A percentile compares a stretch with the other conserved stretches of the same genome.
Evolutionary conservation across 2,329 filamentous ascomycete genomes (phyloP).

Genomic region (Scorias spongiosa): DNA sequence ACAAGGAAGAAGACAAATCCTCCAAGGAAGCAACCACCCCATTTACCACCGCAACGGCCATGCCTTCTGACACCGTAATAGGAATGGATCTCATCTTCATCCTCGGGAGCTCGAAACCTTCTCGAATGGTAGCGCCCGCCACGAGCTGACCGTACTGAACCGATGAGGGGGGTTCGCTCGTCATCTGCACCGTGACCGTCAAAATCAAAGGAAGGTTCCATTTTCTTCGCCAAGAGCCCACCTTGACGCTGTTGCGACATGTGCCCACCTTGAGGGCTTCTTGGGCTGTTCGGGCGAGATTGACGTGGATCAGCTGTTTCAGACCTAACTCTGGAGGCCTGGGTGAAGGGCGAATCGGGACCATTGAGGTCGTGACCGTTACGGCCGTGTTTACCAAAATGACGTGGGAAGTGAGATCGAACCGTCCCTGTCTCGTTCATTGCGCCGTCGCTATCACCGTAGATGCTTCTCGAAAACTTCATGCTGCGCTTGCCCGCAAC

Average conservation of each 20-base stretch:
- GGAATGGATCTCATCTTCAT: conserved; percentile 23
- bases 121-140: conserved; percentile 41
- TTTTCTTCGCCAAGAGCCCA: conserved; percentile 32
- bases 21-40: conserved; percentile 78
- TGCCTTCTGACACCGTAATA: conserved; percentile 12
- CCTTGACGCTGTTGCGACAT: conserved; percentile 27
- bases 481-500: conserved; percentile 75
- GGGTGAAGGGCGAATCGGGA: conserved; percentile 63
- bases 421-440: conserved; percentile 28
- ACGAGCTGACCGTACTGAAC: conserved; percentile 43
- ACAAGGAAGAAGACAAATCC: conserved; percentile 67
- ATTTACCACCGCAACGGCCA: conserved; percentile 36
- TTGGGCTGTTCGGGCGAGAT: conserved; percentile 53
- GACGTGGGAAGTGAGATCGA: conserved; percentile 54
- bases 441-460: conserved; percentile 42
- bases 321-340: conserved; percentile 49
- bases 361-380: conserved; percentile 55
- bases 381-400: conserved; percentile 66
- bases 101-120: not conserved
- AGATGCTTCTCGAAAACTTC: conserved; percentile 80
- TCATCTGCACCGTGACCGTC: conserved; percentile 67
- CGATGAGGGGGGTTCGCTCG: conserved; percentile 71
- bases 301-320: conserved; percentile 27
- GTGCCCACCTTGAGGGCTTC: conserved; percentile 32
- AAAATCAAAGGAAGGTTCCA: conserved; percentile 59